These are phyloP conservation scores for Sequoiadendron giganteum DNA, from an alignment of 75 land plant species.

Conservation along the genomic window DNA sequence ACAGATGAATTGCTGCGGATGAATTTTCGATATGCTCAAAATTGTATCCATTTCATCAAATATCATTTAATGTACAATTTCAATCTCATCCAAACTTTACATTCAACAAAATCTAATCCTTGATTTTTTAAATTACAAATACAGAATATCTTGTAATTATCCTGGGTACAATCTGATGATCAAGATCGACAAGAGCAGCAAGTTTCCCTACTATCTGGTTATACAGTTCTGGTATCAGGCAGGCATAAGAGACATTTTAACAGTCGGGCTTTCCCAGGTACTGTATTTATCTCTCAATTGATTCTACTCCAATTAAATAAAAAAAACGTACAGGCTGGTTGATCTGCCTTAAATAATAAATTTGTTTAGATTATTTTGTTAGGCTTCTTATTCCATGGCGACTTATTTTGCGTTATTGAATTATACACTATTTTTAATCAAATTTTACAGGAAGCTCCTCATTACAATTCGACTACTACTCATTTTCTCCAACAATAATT, in stretches of 20 bases:
- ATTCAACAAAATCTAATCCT: neutral
- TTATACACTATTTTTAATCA: neutral
- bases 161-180: constrained; percentile 43
- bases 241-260: constrained; percentile 44
- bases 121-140: neutral
- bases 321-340: neutral
- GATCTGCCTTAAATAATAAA: too few relatives aligned
- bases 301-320: neutral
- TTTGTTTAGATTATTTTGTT: too few relatives aligned
- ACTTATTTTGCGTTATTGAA: neutral
- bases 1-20: too few relatives aligned
- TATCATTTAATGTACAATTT: too few relatives aligned
- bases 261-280: constrained; percentile 36
- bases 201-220: constrained; percentile 50
- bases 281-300: constrained; percentile 6
- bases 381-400: neutral
- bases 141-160: constrained; percentile 51
- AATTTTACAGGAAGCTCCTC: neutral
- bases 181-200: constrained; percentile 53
- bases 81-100: too few relatives aligned
- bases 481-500: too few relatives aligned
- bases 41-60: too few relatives aligned
- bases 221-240: constrained; percentile 42
- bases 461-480: neutral
- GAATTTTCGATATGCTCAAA: too few relatives aligned